A percentile compares a stretch with the other conserved stretches of the same genome.
phyloP scores from a whole-genome alignment of 176 grass and related monocot genomes.

The Phoenix dactylifera region DNA sequence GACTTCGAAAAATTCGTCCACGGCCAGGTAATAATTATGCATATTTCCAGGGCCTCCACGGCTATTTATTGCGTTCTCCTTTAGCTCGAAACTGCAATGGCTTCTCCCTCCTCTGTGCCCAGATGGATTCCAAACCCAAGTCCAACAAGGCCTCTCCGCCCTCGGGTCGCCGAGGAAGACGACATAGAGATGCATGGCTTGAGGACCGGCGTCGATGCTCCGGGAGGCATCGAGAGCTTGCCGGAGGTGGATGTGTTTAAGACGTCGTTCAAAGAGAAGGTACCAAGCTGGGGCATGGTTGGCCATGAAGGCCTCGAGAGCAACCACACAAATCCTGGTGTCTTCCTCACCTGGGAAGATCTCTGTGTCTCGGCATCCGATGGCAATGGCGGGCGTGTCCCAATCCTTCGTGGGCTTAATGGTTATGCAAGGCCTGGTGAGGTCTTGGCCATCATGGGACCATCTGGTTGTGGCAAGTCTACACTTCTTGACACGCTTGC shows the following conservation, averaged over 20 bases:
- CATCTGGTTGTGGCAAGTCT: conserved; percentile 35
- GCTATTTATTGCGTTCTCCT: too few relatives aligned
- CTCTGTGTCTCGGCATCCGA: conserved; percentile 27
- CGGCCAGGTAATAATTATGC: too few relatives aligned
- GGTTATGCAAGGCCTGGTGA: conserved; percentile 34
- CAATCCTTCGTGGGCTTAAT: conserved; percentile 27
- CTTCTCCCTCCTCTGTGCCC: conserved; percentile 12
- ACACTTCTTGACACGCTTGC: too few relatives aligned
- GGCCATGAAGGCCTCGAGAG: too few relatives aligned
- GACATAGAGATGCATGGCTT: not conserved
- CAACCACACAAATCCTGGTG: not conserved
- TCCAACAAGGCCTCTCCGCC: conserved; percentile 18
- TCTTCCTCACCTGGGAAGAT: conserved; percentile 36
- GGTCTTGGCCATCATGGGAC: conserved; percentile 42
- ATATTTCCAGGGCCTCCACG: too few relatives aligned
- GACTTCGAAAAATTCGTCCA: too few relatives aligned
- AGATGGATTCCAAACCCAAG: conserved; percentile 35
- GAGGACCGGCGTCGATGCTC: too few relatives aligned
- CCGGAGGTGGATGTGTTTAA: too few relatives aligned
- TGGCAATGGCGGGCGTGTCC: not conserved
- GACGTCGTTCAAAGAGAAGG: too few relatives aligned
- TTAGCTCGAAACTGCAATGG: conserved; percentile 13
- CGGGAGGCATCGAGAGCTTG: not conserved
- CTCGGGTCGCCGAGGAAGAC: not conserved
- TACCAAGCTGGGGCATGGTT: too few relatives aligned